Evolutionary conservation across 768 basidiomycete species (phyloP), one percentile per base, ranked within the genome.

Genomic region (Mycena rebaudengoi): DNA sequence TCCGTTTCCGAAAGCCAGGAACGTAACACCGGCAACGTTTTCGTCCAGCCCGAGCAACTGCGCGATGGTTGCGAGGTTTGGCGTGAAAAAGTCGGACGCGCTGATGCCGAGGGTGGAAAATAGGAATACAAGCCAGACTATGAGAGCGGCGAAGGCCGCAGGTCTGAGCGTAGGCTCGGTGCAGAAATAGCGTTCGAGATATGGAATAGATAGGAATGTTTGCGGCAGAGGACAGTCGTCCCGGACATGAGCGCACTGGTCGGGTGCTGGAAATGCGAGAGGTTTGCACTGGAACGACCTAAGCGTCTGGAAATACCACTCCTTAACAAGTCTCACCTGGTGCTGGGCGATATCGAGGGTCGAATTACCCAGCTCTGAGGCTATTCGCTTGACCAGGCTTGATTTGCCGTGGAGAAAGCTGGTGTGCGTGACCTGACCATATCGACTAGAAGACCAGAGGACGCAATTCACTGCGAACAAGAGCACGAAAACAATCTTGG

Each of bases 51-150:
- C 92, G 5, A 99, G 86, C 4, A 93, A 79, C 50, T 90, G 86
- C 0, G 97, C 89, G 30, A 98, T 91, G 1, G 96, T 94, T 0
- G 92, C 91, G 18, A 99, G 85, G 75, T 99, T 99, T 1, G 96
- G 96, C 52, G 93, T 96, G 83, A 99, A 99, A 79, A 98, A 98
- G 77, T 99, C 97, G 18, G 95, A 92, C 6, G 96, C 96, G 66
- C 90, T 91, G 74, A 98, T 98, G 5, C 96, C 96, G 33, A 98
- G 90, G 33, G 93, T 96, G 21, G 95, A 95, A 80, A 99, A 99
- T 55, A 99, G 88, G 81, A 98, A 98, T 26, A 88, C 68, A 18
- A 95, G 85, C 95, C 95, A 97, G 21, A 91, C 41, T 11, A 93
- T 65, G 64, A 95, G 85, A 39, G 81, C 87, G 3, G 73, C 67